Evolutionary conservation across 148 eudicot genomes (phyloP).

Genomic region (Chenopodium formosanum): DNA sequence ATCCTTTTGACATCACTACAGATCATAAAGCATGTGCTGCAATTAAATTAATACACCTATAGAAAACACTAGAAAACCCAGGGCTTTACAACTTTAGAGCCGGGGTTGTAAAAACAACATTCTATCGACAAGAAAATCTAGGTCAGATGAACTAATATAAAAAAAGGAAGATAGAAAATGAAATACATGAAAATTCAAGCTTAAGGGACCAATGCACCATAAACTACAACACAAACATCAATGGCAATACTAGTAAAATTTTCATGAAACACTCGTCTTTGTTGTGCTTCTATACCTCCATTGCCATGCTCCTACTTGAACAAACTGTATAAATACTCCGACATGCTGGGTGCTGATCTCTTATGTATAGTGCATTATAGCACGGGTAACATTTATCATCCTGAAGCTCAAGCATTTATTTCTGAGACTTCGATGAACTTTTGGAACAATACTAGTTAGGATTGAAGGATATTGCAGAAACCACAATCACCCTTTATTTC

Average conservation of each 20-base stretch:
- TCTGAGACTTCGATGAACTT: conserved; percentile 13
- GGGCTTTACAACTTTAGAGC: background rate
- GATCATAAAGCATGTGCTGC: background rate
- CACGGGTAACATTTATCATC: conserved; percentile 7
- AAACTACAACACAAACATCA: background rate
- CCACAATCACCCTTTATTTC: conserved; percentile 39
- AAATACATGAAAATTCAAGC: background rate
- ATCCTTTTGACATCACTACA: background rate
- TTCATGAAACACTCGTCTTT: background rate
- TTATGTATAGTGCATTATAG: background rate
- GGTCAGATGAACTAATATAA: background rate
- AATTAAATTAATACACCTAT: background rate
- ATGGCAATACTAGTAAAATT: background rate
- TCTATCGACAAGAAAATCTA: conserved; percentile 11
- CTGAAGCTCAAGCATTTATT: conserved; percentile 27
- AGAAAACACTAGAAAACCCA: background rate
- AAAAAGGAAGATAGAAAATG: background rate
- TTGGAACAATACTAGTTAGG: conserved; percentile 9
- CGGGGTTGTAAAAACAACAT: background rate
- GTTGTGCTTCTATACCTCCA: conserved; percentile 20
- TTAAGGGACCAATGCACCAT: background rate
- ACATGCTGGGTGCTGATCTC: background rate
- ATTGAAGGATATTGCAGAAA: conserved; percentile 5
- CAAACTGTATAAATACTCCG: background rate
- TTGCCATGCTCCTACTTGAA: background rate